These are phyloP conservation scores for Persicaria maculosa DNA, from an alignment of 148 eudicot species.

Conservation along the genomic window DNA sequence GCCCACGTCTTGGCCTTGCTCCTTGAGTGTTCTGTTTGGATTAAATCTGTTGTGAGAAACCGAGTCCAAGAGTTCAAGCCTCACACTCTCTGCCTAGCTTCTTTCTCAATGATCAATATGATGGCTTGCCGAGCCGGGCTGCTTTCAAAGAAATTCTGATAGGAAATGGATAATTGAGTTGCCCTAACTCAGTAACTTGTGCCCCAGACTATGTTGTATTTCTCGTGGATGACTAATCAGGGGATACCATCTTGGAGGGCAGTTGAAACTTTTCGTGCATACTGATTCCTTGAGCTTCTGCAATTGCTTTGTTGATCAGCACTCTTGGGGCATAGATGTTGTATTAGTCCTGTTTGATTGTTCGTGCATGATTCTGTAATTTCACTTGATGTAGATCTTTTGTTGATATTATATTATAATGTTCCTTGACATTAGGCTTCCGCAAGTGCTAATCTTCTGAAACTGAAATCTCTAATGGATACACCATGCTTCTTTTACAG, in stretches of 20 bases:
- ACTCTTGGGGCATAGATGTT: not conserved
- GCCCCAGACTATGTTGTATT: not conserved
- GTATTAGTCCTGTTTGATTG: not conserved
- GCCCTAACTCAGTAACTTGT: not conserved
- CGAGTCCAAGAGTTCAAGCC: not conserved
- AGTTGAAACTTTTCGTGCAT: not conserved
- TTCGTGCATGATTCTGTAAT: not conserved
- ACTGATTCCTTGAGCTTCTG: not conserved
- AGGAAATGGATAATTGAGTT: not conserved
- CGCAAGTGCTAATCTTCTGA: not conserved
- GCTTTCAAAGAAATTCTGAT: not conserved
- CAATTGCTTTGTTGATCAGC: not conserved
- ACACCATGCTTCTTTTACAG: slow-evolving; percentile 14
- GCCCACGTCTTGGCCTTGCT: not conserved
- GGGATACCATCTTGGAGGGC: not conserved
- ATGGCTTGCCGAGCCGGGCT: not conserved
- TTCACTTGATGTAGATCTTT: not conserved
- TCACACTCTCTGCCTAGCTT: not conserved
- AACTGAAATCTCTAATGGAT: not conserved
- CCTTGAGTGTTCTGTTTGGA: not conserved
- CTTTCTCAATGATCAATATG: not conserved
- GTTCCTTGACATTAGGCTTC: not conserved
- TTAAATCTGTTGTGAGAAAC: not conserved
- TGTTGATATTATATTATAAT: not conserved
- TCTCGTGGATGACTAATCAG: not conserved